These are phyloP conservation scores for Cardamine occulta DNA, from an alignment of 345 rosid genomes.

Conservation along the genomic window DNA sequence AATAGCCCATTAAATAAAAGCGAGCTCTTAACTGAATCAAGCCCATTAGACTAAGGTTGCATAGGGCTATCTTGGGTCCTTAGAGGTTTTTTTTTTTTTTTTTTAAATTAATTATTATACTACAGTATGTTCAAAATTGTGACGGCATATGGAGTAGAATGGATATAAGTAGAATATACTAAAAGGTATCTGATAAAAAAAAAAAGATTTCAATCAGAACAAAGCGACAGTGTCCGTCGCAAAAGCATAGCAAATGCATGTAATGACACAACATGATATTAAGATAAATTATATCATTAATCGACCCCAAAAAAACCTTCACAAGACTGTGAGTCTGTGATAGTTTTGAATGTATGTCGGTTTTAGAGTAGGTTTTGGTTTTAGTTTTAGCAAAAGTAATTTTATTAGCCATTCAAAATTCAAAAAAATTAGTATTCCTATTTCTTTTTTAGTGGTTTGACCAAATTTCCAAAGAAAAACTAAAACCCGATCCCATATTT, in stretches of 20 bases:
- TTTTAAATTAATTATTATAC: too few relatives aligned
- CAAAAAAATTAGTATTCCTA: too few relatives aligned
- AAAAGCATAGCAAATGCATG: not conserved
- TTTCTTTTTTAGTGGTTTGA: not conserved
- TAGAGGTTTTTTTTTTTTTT: too few relatives aligned
- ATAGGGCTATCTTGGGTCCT: not conserved
- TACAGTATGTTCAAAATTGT: not conserved
- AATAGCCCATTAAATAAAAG: not conserved
- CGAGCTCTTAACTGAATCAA: not conserved
- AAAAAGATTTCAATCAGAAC: too few relatives aligned
- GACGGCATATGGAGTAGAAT: not conserved
- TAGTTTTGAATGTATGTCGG: too few relatives aligned
- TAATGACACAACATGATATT: too few relatives aligned
- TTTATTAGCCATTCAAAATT: not conserved
- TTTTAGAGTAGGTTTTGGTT: too few relatives aligned
- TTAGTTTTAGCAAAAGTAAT: too few relatives aligned
- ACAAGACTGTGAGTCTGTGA: not conserved
- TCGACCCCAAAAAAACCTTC: too few relatives aligned
- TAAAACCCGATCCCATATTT: not conserved
- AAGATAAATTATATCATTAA: too few relatives aligned
- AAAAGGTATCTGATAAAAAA: too few relatives aligned
- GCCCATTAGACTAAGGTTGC: constrained; percentile 14
- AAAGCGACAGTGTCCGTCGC: too few relatives aligned
- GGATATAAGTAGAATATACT: not conserved
- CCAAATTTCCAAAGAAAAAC: not conserved